Conservation (phyloP, 768 basidiomycete species). For the Mycena galopus region DNA sequence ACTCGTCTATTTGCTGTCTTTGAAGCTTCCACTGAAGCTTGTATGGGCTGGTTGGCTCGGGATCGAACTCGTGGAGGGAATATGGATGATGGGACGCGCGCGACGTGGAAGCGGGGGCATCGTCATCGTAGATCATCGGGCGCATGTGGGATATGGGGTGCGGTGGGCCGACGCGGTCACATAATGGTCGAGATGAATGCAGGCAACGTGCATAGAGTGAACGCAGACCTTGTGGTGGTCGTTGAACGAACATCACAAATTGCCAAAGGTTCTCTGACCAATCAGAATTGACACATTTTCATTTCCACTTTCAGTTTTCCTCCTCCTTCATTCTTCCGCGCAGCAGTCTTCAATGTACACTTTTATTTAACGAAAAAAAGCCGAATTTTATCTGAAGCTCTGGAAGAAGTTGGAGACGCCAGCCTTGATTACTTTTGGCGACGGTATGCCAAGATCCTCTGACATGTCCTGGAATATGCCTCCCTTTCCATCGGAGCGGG, state of each 20-base stretch:
- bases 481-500: slow-evolving; percentile 6
- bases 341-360: too few species aligned
- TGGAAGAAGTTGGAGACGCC: slow-evolving; percentile 20
- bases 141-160: slow-evolving; percentile 86
- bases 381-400: slow-evolving; percentile 23
- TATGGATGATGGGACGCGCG: slow-evolving; percentile 76
- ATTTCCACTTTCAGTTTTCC: neutral
- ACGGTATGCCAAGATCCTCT: slow-evolving; percentile 28
- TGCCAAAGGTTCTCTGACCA: too few species aligned
- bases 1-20: slow-evolving; percentile 78
- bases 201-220: slow-evolving; percentile 27
- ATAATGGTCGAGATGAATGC: slow-evolving; percentile 38
- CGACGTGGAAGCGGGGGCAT: slow-evolving; percentile 49
- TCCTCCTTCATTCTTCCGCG: too few species aligned
- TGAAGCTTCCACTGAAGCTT: slow-evolving; percentile 81
- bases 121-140: slow-evolving; percentile 81
- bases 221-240: slow-evolving; percentile 2
- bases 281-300: neutral
- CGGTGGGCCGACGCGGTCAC: slow-evolving; percentile 73
- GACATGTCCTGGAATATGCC: slow-evolving; percentile 30
- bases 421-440: slow-evolving; percentile 11
- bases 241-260: slow-evolving; percentile 14
- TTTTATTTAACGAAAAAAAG: neutral
- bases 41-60: slow-evolving; percentile 53
- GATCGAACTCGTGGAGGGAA: slow-evolving; percentile 79